phyloP scores from a whole-genome alignment of 2,329 filamentous ascomycete genomes.

The Phialophora verrucosa region DNA sequence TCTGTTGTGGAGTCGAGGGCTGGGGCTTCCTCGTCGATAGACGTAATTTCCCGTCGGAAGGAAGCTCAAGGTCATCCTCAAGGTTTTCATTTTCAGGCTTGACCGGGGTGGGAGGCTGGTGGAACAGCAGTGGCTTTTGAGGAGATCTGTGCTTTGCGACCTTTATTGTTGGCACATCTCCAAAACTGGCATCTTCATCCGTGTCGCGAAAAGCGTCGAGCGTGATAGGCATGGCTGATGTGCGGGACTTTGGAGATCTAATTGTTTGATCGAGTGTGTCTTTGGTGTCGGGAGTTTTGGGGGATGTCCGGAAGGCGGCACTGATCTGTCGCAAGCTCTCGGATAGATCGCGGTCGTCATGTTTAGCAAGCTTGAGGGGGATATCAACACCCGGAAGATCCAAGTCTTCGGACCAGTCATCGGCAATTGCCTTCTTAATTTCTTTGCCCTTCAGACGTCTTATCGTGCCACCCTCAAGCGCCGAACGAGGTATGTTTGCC shows the following conservation, averaged over 20 bases:
- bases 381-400: constrained; percentile 67
- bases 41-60: constrained; percentile 66
- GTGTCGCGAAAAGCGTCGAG: constrained; percentile 69
- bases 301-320: constrained; percentile 48
- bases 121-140: constrained; percentile 56
- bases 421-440: constrained; percentile 72
- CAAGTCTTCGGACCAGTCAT: constrained; percentile 82
- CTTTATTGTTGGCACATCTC: constrained; percentile 71
- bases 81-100: constrained; percentile 66
- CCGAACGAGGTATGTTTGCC: constrained; percentile 82
- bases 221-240: constrained; percentile 60
- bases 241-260: constrained; percentile 52
- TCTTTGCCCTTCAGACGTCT: constrained; percentile 81
- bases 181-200: constrained; percentile 66
- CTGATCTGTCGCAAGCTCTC: constrained; percentile 72
- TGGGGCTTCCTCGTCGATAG: constrained; percentile 66
- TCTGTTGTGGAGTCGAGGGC: constrained; percentile 66
- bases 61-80: constrained; percentile 74
- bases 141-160: constrained; percentile 63
- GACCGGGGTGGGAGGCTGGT: constrained; percentile 43
- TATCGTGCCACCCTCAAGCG: constrained; percentile 89
- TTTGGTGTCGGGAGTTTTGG: constrained; percentile 42
- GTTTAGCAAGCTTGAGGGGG: constrained; percentile 68
- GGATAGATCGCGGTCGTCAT: constrained; percentile 67
- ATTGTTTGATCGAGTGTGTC: constrained; percentile 43